A percentile compares a stretch with the other conserved stretches of the same genome.
These are phyloP conservation scores for Candida namnaoensis DNA, from an alignment of 805 yeast genomes.

Conservation along the genomic window DNA sequence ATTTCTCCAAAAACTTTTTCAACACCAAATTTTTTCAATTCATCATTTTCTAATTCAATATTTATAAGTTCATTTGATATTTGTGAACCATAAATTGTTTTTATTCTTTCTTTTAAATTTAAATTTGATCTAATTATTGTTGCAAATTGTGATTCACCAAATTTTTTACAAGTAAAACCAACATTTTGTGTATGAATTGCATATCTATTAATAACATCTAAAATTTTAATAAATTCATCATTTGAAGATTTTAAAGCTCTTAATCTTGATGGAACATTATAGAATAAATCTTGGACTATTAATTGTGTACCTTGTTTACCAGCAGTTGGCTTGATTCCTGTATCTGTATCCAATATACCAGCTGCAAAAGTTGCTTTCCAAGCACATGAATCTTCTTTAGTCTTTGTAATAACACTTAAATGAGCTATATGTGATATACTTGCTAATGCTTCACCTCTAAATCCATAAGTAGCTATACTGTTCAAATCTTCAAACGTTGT, in stretches of 20 bases:
- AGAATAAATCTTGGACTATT: slow-evolving; percentile 80
- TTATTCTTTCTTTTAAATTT: slow-evolving; percentile 55
- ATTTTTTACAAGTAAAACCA: slow-evolving; percentile 73
- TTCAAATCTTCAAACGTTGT: slow-evolving; percentile 65
- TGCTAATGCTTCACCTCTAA: slow-evolving; percentile 95
- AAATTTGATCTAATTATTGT: slow-evolving; percentile 47
- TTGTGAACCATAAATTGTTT: slow-evolving; percentile 61
- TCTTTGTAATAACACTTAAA: slow-evolving; percentile 71
- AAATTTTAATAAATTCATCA: slow-evolving; percentile 70
- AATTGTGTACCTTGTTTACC: slow-evolving; percentile 85
- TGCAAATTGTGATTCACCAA: slow-evolving; percentile 65
- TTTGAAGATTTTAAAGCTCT: slow-evolving; percentile 53
- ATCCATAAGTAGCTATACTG: slow-evolving; percentile 75
- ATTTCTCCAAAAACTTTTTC: slow-evolving; percentile 46
- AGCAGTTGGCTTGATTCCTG: slow-evolving; percentile 66
- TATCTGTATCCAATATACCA: slow-evolving; percentile 42
- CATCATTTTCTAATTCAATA: slow-evolving; percentile 25
- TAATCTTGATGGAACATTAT: slow-evolving; percentile 74
- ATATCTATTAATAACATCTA: slow-evolving; percentile 80
- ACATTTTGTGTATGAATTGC: slow-evolving; percentile 64
- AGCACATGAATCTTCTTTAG: slow-evolving; percentile 52
- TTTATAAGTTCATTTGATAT: slow-evolving; percentile 59
- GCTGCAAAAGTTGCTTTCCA: slow-evolving; percentile 59
- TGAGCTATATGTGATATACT: slow-evolving; percentile 87
- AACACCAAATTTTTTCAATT: slow-evolving; percentile 40